Percentiles rank a stretch among this genome's conserved stretches.
These are phyloP conservation scores for Priceomyces castillae DNA, from an alignment of 805 yeast genomes.

Conservation along the genomic window DNA sequence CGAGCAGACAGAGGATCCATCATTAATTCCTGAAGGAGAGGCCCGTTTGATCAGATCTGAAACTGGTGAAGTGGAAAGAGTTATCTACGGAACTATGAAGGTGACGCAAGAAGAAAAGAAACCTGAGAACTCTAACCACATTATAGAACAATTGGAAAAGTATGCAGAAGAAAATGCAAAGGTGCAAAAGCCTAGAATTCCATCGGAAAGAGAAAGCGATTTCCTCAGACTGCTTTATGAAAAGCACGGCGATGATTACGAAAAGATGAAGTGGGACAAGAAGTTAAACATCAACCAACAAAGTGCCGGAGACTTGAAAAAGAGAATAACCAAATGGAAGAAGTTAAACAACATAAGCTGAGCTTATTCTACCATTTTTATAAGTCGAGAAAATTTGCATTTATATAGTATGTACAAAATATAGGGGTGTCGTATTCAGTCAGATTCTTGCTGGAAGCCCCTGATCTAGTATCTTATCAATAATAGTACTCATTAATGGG, in stretches of 20 bases:
- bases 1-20: slow-evolving; percentile 48
- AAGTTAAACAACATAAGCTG: slow-evolving; percentile 34
- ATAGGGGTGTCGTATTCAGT: background rate
- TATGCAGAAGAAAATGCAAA: slow-evolving; percentile 44
- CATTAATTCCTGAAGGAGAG: slow-evolving; percentile 70
- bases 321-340: slow-evolving; percentile 71
- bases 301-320: slow-evolving; percentile 77
- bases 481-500: slow-evolving; percentile 35
- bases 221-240: slow-evolving; percentile 66
- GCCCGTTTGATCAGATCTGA: slow-evolving; percentile 69
- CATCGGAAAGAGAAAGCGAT: slow-evolving; percentile 68
- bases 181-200: slow-evolving; percentile 49
- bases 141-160: slow-evolving; percentile 67
- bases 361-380: background rate
- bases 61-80: slow-evolving; percentile 58
- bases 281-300: slow-evolving; percentile 81
- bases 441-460: slow-evolving; percentile 26
- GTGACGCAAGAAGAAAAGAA: slow-evolving; percentile 19
- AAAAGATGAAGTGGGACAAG: slow-evolving; percentile 89
- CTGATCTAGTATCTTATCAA: slow-evolving; percentile 33
- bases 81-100: slow-evolving; percentile 69
- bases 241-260: slow-evolving; percentile 85
- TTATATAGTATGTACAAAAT: background rate
- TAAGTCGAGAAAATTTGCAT: background rate
- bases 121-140: slow-evolving; percentile 45